Evolutionary conservation across 2,329 filamentous ascomycete genomes (phyloP).

Genomic region (Aotearoamyces nothofagi): DNA sequence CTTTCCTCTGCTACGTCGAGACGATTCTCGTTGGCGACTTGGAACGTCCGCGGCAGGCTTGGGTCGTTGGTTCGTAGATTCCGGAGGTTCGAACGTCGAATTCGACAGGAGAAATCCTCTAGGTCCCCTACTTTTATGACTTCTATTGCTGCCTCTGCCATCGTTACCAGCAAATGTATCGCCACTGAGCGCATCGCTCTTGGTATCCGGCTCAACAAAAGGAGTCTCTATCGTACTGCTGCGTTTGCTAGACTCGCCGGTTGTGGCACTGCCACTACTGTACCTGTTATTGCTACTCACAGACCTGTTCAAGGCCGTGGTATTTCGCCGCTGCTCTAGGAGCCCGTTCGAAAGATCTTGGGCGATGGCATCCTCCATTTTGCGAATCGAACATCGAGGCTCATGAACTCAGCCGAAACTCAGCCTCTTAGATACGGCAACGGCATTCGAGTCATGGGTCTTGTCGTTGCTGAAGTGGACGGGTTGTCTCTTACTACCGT

Average conservation of each 20-base stretch:
- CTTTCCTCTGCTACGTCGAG: slow-evolving; percentile 14
- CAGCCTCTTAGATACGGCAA: too few relatives aligned
- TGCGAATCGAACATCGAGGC: too few relatives aligned
- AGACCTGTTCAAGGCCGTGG: too few relatives aligned
- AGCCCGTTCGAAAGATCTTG: too few relatives aligned
- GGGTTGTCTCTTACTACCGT: too few relatives aligned
- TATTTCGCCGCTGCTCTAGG: too few relatives aligned
- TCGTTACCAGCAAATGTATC: slow-evolving; percentile 5
- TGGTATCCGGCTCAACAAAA: slow-evolving; percentile 3
- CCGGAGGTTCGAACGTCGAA: slow-evolving; percentile 10
- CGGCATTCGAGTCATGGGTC: too few relatives aligned
- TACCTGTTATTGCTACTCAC: slow-evolving; percentile 13
- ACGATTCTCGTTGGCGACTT: slow-evolving; percentile 8
- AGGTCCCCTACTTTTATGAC: slow-evolving; percentile 14
- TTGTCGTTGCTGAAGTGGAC: too few relatives aligned
- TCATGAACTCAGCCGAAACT: too few relatives aligned
- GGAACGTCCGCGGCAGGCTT: slow-evolving; percentile 3
- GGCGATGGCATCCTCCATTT: too few relatives aligned
- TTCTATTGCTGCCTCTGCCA: slow-evolving; percentile 13
- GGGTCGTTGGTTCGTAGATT: slow-evolving; percentile 2
- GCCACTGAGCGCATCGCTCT: slow-evolving; percentile 2
- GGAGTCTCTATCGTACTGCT: slow-evolving; percentile 16
- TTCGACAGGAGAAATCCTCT: slow-evolving; percentile 18
- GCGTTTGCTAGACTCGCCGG: slow-evolving; percentile 28
- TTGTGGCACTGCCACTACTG: slow-evolving; percentile 25